Base-by-base conservation (phyloP, 805 yeast genomes). In the Ogataea paradorogensis region DNA sequence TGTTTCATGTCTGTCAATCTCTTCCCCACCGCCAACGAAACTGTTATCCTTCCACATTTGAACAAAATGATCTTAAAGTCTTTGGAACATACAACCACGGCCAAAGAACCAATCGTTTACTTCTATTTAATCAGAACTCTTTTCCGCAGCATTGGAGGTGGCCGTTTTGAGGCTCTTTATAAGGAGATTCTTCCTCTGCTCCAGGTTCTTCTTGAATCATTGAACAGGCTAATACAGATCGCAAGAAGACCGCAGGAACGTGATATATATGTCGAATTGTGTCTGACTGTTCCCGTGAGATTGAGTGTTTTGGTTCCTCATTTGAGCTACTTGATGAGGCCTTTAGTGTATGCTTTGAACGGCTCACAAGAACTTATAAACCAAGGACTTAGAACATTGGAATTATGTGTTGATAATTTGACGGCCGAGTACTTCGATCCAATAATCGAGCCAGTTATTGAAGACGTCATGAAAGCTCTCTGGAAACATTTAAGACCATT, bases 381-480 rank as follows among this genome's bases (percentile, higher is more conserved):
- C 33, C 99, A 93, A 62, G 99, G 99, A 32, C 67, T 93, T 47
- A 71, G 99, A 47, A 95, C 99, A 0, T 75, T 93, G 42, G 99
- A 93, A 58, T 71, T 93, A 6, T 93, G 99, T 58, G 96, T 93
- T 16, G 99, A 93, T 55, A 93, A 95, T 55, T 64, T 93, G 45
- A 95, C 98, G 0, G 95, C 98, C 0, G 95, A 90, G 49, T 93
- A 90, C 61, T 89, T 93, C 61, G 99, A 93, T 54, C 98, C 99
- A 2, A 90, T 93, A 58, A 81, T 93, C 45, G 97, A 90, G 56
- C 98, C 99, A 0, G 97, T 90, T 2, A 81, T 91, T 38, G 95
- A 86, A 45, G 97, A 93, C 51, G 89, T 95, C 1, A 85, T 90
- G 87, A 81, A 83, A 27, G 95, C 97, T 0, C 69, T 93, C 24